Evolutionary conservation across 2,329 filamentous ascomycete genomes (phyloP).

Genomic region (Trichoderma arundinaceum): DNA sequence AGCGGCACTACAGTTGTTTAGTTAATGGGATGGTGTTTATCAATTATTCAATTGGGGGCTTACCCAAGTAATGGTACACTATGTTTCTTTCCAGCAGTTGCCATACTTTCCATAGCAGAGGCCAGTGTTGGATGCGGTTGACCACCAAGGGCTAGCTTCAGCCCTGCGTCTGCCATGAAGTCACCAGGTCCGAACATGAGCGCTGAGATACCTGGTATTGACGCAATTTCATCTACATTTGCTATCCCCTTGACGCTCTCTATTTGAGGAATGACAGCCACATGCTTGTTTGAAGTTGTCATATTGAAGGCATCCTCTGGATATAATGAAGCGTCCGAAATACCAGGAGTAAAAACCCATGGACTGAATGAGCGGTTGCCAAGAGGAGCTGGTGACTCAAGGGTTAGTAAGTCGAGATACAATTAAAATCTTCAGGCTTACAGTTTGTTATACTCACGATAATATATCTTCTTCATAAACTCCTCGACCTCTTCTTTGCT

Average conservation of each 20-base stretch:
- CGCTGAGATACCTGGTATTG: slow-evolving; percentile 16
- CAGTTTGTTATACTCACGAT: slow-evolving; percentile 17
- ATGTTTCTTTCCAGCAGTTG: slow-evolving; percentile 17
- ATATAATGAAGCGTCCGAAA: slow-evolving; percentile 25
- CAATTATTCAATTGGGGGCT: background rate
- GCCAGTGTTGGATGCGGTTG: slow-evolving; percentile 16
- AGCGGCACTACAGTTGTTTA: slow-evolving; percentile 2
- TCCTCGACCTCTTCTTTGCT: slow-evolving; percentile 16
- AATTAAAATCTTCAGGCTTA: no score
- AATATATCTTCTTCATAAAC: slow-evolving; percentile 17
- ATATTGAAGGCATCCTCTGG: slow-evolving; percentile 25
- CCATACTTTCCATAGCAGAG: slow-evolving; percentile 13
- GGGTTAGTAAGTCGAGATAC: background rate
- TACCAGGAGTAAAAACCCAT: slow-evolving; percentile 25
- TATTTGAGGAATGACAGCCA: slow-evolving; percentile 16
- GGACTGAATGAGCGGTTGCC: slow-evolving; percentile 24
- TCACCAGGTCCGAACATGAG: slow-evolving; percentile 27
- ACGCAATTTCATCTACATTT: slow-evolving; percentile 22
- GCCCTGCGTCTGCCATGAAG: slow-evolving; percentile 13
- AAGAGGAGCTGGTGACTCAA: slow-evolving; percentile 4
- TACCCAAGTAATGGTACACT: slow-evolving; percentile 9
- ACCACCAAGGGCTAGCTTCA: background rate
- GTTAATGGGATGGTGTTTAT: background rate
- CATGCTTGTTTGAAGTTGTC: slow-evolving; percentile 9
- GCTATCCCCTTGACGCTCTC: slow-evolving; percentile 21